Percentiles rank a stretch among this genome's conserved stretches.
These are phyloP conservation scores for Crassisporium funariophilum DNA, from an alignment of 768 basidiomycete species.

Conservation along the genomic window DNA sequence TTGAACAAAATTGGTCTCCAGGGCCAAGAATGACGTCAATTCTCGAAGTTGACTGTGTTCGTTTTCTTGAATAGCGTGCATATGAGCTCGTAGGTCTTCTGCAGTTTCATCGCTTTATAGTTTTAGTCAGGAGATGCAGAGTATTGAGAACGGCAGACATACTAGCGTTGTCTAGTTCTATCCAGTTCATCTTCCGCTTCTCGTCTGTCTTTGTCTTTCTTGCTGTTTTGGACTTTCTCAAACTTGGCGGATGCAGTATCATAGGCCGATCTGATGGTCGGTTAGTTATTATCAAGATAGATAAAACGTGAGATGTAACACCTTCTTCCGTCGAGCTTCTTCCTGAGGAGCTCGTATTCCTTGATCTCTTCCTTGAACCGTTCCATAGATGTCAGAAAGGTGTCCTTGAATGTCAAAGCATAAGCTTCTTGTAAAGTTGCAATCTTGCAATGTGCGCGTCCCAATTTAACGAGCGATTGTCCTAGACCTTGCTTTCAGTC, in stretches of 20 bases:
- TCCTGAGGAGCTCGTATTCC: conserved; percentile 78
- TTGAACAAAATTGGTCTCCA: conserved; percentile 72
- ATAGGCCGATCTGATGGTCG: conserved; percentile 58
- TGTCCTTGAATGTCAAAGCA: conserved; percentile 70
- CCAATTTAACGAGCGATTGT: conserved; percentile 70
- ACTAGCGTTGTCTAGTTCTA: conserved; percentile 76
- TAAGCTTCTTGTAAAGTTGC: conserved; percentile 86
- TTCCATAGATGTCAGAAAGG: conserved; percentile 69
- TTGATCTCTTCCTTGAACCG: conserved; percentile 73
- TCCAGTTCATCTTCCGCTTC: conserved; percentile 86
- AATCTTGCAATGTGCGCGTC: conserved; percentile 83
- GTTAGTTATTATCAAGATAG: conserved; percentile 1
- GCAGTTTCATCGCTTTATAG: conserved; percentile 75
- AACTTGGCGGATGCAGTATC: conserved; percentile 75
- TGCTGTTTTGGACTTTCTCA: conserved; percentile 66
- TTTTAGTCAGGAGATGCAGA: conserved; percentile 7
- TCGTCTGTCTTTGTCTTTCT: conserved; percentile 79
- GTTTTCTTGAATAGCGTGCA: conserved; percentile 78
- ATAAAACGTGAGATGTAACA: conserved; percentile 25
- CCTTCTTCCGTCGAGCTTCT: conserved; percentile 88
- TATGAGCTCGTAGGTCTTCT: conserved; percentile 81
- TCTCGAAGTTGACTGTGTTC: conserved; percentile 74
- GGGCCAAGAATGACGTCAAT: conserved; percentile 69
- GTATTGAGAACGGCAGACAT: conserved; percentile 12
- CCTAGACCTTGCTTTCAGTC: conserved; percentile 41